Base-by-base conservation (phyloP, 371 early-diverging fungal genomes). In the Mortierella sp. region DNA sequence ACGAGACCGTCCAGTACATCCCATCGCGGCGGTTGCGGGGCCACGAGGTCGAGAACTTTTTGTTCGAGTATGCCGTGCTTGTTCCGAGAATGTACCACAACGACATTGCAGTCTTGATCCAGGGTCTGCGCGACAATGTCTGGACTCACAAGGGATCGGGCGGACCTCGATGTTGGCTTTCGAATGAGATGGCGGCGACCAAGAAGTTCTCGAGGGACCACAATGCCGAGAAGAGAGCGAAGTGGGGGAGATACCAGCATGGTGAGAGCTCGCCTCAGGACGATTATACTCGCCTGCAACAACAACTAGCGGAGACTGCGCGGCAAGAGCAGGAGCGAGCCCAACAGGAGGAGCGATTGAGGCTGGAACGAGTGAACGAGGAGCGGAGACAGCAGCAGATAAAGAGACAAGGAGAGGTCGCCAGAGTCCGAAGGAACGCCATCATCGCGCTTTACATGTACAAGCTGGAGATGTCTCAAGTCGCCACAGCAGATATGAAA, bases 31-130 rank as follows among this genome's bases (percentile, higher is more conserved):
- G 18, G 18, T 54, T 71, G 24, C 21, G 10, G 41, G 29, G 46
- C 10, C 71, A 71, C n/a, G 44, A 71, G 46, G 49, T 55, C 16
- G 21, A 54, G 51, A 29, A 54, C 7, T 72, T 72, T 35, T 14
- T 72, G 72, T 72, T 46, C 16, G 8, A 46, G 2, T 72, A 72
- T 49, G 41, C 72, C n/a, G n/a, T 49, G 18, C 12, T 32, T 27
- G 72, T 72, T 8, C 72, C 72, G 16, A 21, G n/a, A 29, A 16
- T 11, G 4, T 32, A 18, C 32, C 49, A 51, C 14, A 46, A 72
- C 72, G 72, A 72, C 54, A 51, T 72, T 16, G 49, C 72, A 11
- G 29, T 46, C 38, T 21, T 72, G 54, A 72, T 72, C 41, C 38
- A 72, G 29, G 32, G n/a, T 14, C 21, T 72, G 18, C 72, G 72